Base-by-base conservation (phyloP, 805 yeast species). In the Cyberlindnera euphorbiiphila region DNA sequence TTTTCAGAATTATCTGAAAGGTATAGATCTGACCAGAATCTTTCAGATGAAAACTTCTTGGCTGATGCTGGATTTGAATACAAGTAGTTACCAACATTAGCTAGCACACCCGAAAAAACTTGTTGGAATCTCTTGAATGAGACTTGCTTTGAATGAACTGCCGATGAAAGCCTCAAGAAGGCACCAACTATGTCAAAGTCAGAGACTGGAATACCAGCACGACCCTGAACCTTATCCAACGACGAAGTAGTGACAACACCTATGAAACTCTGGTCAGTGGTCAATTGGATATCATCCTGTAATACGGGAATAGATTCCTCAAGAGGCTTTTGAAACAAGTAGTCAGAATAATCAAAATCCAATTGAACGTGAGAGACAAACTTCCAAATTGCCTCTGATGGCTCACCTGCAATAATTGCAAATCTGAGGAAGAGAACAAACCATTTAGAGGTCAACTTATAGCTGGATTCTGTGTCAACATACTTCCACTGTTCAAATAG, bases 401-500 rank as follows among this genome's bases (percentile, higher is more conserved):
- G 69, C 54, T 85, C 95, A 9, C 94, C 94, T 15, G 73, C 53
- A 5, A 79, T 57, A 4, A 64, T 55, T 45, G 76, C 54, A 34
- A 70, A 71, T 47, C 73, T 66, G 24, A 72, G 46, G 28, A 76
- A 69, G 2, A 69, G 48, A 9, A 64, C 51, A 1, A 84, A 37
- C 87, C 89, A 84, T 32, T 57, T 51, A 15, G 64, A 47, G 4
- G 60, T 49, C 0, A 57, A 20, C 6, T 53, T 50, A 14, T 50
- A 53, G 9, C 47, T 41, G 1, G 57, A 40, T 0, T 48, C 38
- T 10, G 59, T 61, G 5, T 68, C 62, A 9, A 76, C 69, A 53
- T 70, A 85, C 36, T 69, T 66, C 59, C 82, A 72, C 54, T 88
- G 96, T 46, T 88, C 97, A 30, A 77, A 57, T 4, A 81, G 48